Evolutionary conservation across 768 basidiomycete genomes (phyloP), one percentile per base, ranked within the genome.

Genomic region (Pleurotus giganteus): DNA sequence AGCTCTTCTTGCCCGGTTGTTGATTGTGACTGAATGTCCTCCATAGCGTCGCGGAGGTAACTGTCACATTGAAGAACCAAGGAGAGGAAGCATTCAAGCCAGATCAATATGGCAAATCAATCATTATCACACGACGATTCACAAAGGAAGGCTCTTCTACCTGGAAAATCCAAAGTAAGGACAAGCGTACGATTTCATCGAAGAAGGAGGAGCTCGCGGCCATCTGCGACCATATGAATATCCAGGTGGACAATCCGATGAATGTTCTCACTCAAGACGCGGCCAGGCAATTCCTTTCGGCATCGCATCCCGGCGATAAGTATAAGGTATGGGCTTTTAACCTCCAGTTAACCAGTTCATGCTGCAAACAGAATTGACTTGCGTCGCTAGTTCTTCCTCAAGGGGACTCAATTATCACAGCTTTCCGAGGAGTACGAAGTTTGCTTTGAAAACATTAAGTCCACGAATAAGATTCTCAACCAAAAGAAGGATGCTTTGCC

Each of bases 191-290:
- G 8, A 70, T 97, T 55, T 87, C 86, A 29, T 85, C 75, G 12
- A 94, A 91, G 73, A 84, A 85, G 60, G 86, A 92, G 8, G 94
- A 98, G 64, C 70, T 99, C 9, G 80, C 89, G 15, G 83, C 86
- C 1, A 98, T 99, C 47, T 89, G 89, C 62, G 92, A 96, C 65
- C 89, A 94, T 60, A 96, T 97, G 88, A 94, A 94, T 62, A 91
- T 99, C 53, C 94, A 96, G 66, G 91, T 97, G 56, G 94, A 97
- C 66, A 95, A 95, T 64, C 96, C 95, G 1, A 85, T 98, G 84
- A 98, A 92, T 58, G 88, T 99, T 23, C 78, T 96, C 41, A 94
- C 91, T 0, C 92, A 94, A 78, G 91, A 88, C 80, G 58, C 23
- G 63, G 57, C 7, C 47, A 74, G 88, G 17, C 88, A 91, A 61